These are phyloP conservation scores for Pythium volutum DNA, from an alignment of 352 stramenopile species.

Conservation along the genomic window DNA sequence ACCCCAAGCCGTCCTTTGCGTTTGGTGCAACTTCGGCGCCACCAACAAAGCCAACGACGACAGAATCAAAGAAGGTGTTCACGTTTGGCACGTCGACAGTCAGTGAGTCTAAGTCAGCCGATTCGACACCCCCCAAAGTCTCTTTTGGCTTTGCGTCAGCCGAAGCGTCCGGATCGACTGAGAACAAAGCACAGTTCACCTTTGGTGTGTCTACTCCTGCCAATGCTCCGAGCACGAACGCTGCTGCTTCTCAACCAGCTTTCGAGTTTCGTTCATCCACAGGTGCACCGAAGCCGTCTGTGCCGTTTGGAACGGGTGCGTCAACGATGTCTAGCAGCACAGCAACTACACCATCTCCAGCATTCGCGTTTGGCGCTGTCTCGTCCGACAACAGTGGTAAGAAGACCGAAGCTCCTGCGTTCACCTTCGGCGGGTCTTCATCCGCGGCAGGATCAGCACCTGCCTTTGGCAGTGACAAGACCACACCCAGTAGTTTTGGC, in stretches of 20 bases:
- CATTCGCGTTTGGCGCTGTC: slow-evolving; percentile 27
- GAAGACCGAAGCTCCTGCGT: slow-evolving; percentile 22
- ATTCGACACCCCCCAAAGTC: neutral
- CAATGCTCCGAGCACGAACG: neutral
- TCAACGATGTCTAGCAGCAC: slow-evolving; percentile 6
- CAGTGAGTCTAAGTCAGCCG: slow-evolving; percentile 3
- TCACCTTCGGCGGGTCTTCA: slow-evolving; percentile 30
- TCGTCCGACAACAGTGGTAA: slow-evolving; percentile 7
- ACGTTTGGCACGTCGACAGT: slow-evolving; percentile 2
- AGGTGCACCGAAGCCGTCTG: slow-evolving; percentile 26
- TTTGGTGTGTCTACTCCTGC: slow-evolving; percentile 7
- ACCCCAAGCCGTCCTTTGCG: neutral
- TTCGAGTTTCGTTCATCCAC: slow-evolving; percentile 52
- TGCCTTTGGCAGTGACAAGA: neutral
- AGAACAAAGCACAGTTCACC: slow-evolving; percentile 9
- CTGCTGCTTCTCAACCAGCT: slow-evolving; percentile 16
- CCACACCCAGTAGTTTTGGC: neutral
- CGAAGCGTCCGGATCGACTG: neutral
- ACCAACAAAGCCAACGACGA: neutral
- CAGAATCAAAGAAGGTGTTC: slow-evolving; percentile 10
- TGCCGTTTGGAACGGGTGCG: slow-evolving; percentile 33
- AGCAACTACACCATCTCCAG: neutral
- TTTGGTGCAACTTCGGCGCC: slow-evolving; percentile 1
- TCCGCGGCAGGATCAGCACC: slow-evolving; percentile 1
- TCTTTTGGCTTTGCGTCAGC: neutral